Evolutionary conservation across 148 eudicot genomes (phyloP).

Genomic region (Amaranthus cruentus): DNA sequence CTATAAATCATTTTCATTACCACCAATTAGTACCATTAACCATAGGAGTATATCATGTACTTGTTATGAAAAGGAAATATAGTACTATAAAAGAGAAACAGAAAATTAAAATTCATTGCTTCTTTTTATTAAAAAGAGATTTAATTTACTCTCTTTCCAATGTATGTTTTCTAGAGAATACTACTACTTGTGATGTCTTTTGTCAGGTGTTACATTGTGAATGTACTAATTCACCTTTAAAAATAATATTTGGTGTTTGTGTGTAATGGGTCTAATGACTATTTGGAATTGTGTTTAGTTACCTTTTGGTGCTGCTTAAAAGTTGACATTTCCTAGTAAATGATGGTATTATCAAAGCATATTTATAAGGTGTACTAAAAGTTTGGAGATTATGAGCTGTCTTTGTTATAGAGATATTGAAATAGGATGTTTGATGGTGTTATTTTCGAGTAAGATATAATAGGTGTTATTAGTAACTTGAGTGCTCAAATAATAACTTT

Average conservation of each 20-base stretch:
- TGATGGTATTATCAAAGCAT: not conserved
- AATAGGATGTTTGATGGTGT: not conserved
- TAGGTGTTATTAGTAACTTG: too few species aligned
- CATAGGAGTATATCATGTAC: not conserved
- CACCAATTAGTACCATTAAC: too few species aligned
- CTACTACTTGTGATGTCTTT: conserved; percentile 10
- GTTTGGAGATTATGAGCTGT: not conserved
- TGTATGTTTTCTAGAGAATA: not conserved
- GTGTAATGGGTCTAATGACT: not conserved
- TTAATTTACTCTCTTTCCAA: not conserved
- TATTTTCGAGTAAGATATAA: not conserved
- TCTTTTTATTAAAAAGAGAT: conserved; percentile 11
- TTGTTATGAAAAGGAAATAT: not conserved
- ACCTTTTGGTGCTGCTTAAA: too few species aligned
- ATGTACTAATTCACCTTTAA: conserved; percentile 13
- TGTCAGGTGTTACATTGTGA: conserved; percentile 14
- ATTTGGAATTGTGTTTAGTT: not conserved
- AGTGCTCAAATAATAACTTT: too few species aligned
- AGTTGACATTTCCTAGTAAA: not conserved
- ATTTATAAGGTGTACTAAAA: not conserved
- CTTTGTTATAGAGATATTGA: not conserved
- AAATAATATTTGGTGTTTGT: not conserved
- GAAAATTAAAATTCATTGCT: not conserved
- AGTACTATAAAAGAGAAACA: not conserved
- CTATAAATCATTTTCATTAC: too few species aligned